Conservation (phyloP, 345 rosid genomes). For the Isatis tinctoria region DNA sequence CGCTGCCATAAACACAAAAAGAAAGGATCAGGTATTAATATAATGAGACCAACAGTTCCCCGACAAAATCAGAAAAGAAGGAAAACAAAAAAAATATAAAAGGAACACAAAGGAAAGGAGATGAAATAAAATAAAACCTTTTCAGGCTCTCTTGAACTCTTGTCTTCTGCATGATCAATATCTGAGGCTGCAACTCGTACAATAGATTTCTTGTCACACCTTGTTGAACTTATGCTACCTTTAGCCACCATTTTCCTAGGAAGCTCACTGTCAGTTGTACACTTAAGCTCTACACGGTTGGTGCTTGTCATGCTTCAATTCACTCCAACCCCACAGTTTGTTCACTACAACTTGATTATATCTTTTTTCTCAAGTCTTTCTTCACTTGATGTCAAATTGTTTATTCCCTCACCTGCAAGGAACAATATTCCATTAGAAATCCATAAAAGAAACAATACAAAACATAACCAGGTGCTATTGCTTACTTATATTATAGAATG, state of each 20-base stretch:
- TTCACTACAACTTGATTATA: neutral
- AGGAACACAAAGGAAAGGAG: slow-evolving; percentile 1
- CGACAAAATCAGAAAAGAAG: no score
- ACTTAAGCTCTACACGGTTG: slow-evolving; percentile 34
- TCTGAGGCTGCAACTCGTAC: slow-evolving; percentile 22
- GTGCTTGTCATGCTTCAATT: slow-evolving; percentile 40
- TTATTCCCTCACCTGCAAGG: slow-evolving; percentile 16
- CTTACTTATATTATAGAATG: neutral
- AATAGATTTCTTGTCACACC: slow-evolving; percentile 38
- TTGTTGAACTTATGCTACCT: slow-evolving; percentile 41
- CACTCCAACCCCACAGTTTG: slow-evolving; percentile 31
- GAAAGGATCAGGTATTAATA: neutral
- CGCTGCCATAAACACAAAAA: slow-evolving; percentile 33
- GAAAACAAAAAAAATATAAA: neutral
- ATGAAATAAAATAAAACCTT: neutral
- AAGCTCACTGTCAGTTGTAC: slow-evolving; percentile 3
- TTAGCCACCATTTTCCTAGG: slow-evolving; percentile 50
- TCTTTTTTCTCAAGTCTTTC: no score
- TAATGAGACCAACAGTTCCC: no score
- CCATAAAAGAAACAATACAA: neutral
- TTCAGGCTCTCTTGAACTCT: neutral
- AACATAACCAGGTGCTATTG: neutral
- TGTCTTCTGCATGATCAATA: slow-evolving; percentile 15
- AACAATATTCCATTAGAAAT: neutral
- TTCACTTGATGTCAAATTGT: no score